phyloP scores from a whole-genome alignment of 1,139 yeast genomes.

The Maudiozyma humilis region DNA sequence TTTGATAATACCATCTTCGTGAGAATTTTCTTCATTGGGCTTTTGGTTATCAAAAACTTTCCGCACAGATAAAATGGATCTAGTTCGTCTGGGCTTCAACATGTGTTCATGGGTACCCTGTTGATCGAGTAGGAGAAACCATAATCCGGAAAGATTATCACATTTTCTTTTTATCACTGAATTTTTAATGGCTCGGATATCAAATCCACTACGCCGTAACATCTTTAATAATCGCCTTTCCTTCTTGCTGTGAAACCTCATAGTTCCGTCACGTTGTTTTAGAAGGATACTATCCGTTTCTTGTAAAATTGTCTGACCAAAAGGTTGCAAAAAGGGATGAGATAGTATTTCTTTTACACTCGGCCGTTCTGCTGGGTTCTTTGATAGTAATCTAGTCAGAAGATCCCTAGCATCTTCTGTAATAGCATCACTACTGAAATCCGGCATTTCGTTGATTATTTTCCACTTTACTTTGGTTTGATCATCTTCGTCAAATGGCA shows the following conservation, averaged over 20 bases:
- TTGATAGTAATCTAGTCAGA: conserved; percentile 48
- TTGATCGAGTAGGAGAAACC: conserved; percentile 64
- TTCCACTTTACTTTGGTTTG: conserved; percentile 53
- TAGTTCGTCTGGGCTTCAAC: conserved; percentile 40
- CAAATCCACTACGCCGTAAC: conserved; percentile 57
- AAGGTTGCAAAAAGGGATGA: conserved; percentile 51
- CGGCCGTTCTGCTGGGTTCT: conserved; percentile 62
- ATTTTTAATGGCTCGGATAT: conserved; percentile 52
- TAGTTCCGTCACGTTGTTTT: conserved; percentile 32
- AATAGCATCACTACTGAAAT: conserved; percentile 32
- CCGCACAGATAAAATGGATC: conserved; percentile 39
- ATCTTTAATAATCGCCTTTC: conserved; percentile 63
- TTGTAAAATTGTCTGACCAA: conserved; percentile 39
- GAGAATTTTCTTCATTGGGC: conserved; percentile 3
- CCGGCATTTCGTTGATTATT: conserved; percentile 62
- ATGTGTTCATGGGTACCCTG: conserved; percentile 45
- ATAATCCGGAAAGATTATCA: conserved; percentile 77
- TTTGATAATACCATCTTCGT: conserved; percentile 9
- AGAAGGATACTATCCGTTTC: conserved; percentile 38
- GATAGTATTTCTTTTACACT: conserved; percentile 50
- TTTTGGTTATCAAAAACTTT: conserved; percentile 22
- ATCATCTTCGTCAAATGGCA: conserved; percentile 85
- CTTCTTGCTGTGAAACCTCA: conserved; percentile 47
- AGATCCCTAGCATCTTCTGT: conserved; percentile 45
- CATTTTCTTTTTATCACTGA: conserved; percentile 56